These are phyloP conservation scores for Aureobasidium leucospermi DNA, from an alignment of 2,329 filamentous ascomycete genomes.

Conservation along the genomic window DNA sequence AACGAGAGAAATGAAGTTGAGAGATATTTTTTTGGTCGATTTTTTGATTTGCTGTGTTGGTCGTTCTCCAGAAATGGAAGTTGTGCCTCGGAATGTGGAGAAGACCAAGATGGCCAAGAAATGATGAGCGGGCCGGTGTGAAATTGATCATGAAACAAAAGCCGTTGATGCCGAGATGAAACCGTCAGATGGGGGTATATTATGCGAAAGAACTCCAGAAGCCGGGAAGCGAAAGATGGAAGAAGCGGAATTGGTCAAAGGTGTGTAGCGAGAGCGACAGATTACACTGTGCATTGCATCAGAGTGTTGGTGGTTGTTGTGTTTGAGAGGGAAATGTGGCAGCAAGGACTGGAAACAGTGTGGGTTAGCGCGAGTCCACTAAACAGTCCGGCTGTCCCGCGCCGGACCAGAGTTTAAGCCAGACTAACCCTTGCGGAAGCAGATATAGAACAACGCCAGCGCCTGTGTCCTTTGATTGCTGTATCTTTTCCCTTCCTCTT, in stretches of 20 bases:
- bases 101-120: not conserved
- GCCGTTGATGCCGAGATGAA: constrained; percentile 14
- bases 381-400: constrained; percentile 9
- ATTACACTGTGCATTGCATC: not conserved
- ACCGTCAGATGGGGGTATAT: constrained; percentile 12
- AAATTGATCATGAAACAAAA: constrained; percentile 13
- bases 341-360: not conserved
- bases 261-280: not conserved
- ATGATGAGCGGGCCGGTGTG: not conserved
- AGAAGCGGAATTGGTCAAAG: not conserved
- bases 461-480: constrained; percentile 7
- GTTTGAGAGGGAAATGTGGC: not conserved
- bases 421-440: constrained; percentile 11
- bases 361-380: constrained; percentile 2
- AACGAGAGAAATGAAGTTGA: not conserved
- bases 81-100: constrained; percentile 9
- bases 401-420: constrained; percentile 9
- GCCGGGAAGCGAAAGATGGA: not conserved
- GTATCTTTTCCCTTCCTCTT: not conserved
- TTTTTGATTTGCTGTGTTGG: not conserved
- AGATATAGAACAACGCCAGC: constrained; percentile 9
- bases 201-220: constrained; percentile 13
- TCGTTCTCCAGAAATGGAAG: not conserved
- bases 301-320: not conserved
- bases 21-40: not conserved